A percentile compares a stretch with the other conserved stretches of the same genome.
Evolutionary conservation across 2,329 filamentous ascomycete genomes (phyloP).

Genomic region (Colletotrichum costaricense): DNA sequence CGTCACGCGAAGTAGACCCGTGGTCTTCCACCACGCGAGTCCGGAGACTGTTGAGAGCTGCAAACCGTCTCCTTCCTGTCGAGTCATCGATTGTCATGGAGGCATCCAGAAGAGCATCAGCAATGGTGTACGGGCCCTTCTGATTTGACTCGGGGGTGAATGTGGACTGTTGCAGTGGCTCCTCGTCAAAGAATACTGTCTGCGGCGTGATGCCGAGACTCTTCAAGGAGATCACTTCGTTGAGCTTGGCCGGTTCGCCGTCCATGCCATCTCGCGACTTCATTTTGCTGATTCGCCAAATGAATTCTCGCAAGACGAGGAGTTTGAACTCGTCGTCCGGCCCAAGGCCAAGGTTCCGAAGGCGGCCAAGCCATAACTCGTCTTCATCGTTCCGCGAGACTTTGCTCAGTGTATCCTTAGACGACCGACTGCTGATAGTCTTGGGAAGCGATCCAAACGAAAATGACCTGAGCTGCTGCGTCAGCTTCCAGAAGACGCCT

Average conservation of each 20-base stretch:
- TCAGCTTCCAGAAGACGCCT: constrained; percentile 87
- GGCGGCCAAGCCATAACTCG: constrained; percentile 87
- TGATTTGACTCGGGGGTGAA: constrained; percentile 47
- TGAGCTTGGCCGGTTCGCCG: constrained; percentile 61
- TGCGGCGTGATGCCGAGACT: constrained; percentile 83
- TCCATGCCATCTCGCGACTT: constrained; percentile 65
- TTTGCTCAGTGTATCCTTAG: constrained; percentile 71
- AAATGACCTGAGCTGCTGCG: constrained; percentile 72
- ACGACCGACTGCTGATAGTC: constrained; percentile 64
- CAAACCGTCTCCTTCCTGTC: constrained; percentile 63
- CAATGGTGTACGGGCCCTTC: constrained; percentile 78
- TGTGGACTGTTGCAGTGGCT: constrained; percentile 60
- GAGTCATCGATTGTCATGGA: constrained; percentile 86
- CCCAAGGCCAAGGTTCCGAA: constrained; percentile 85
- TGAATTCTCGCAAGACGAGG: constrained; percentile 86
- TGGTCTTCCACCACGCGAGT: constrained; percentile 40
- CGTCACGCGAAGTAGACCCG: constrained; percentile 39
- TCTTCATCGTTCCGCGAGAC: constrained; percentile 89
- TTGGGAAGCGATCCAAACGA: constrained; percentile 72
- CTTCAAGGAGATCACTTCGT: constrained; percentile 79
- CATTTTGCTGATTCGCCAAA: constrained; percentile 85
- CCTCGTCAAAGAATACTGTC: constrained; percentile 92
- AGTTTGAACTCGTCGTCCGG: constrained; percentile 91
- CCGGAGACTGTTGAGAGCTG: constrained; percentile 56
- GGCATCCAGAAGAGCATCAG: constrained; percentile 91